Base-by-base conservation (phyloP, 2,329 filamentous ascomycete species). In the Fonsecaea multimorphosa region DNA sequence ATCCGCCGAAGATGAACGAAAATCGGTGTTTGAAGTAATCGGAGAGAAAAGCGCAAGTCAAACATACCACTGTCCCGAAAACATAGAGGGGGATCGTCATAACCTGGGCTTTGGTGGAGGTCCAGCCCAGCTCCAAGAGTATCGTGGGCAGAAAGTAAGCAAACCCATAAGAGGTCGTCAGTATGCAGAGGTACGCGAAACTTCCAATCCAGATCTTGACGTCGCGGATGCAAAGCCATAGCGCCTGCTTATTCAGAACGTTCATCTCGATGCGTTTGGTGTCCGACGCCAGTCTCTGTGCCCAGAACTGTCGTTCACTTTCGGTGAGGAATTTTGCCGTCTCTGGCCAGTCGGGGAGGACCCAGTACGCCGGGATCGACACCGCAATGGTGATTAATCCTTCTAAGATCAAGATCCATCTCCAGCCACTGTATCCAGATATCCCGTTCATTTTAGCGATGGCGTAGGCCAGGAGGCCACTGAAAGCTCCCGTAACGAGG, bases 381-480 rank as follows among this genome's bases (percentile, higher is more conserved):
- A 73, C 53, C 6, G 70, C 55, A 27, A 75, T 68, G 7, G 75
- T 74, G 19, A 74, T 68, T 11, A 76, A 19, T 4, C n/a, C 70
- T 65, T 77, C 75, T 32, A 77, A 71, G 62, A 78, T 77, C 68
- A 78, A 77, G 52, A 77, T 76, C 74, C 75, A 78, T 53, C 73
- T 80, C 58, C 70, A 69, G 19, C 61, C 65, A 12, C 19, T 29
- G 36, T 68, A 64, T 11, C 70, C 66, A 3, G 31, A 46, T 5
- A 62, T 34, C 3, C 83, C 83, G 58, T 83, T 78, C 79, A 85
- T 83, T 73, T 81, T 79, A 72, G 78, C 78, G 38, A 85, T 84
- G 1, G 73, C 82, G 67, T 78, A 84, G 1, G 84, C 84, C 0
- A 86, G 73, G n/a, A 86, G 72, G 0, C 84, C 84, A 29, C 75